These are phyloP conservation scores for Lotus japonicus DNA, from an alignment of 306 rosid genomes.

Conservation along the genomic window DNA sequence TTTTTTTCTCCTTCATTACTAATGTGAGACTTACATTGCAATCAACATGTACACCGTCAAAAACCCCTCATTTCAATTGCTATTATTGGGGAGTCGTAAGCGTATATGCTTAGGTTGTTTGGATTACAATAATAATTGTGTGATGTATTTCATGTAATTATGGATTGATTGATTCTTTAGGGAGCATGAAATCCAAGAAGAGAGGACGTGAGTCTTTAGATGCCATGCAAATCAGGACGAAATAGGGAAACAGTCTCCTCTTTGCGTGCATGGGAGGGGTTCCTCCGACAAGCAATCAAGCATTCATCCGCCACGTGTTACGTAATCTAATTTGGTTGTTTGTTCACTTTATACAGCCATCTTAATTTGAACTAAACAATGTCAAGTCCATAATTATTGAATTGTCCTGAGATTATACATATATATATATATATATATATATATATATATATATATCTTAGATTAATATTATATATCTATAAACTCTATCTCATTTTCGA, in stretches of 20 bases:
- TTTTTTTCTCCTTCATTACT: too few species aligned
- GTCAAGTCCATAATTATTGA: slow-evolving; percentile 3
- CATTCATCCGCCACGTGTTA: slow-evolving; percentile 38
- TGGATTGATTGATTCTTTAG: slow-evolving; percentile 4
- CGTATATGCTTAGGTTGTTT: too few species aligned
- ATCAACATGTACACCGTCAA: too few species aligned
- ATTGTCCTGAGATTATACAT: background rate
- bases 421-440: too few species aligned
- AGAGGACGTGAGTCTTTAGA: slow-evolving; percentile 31
- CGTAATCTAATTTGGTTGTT: slow-evolving; percentile 35
- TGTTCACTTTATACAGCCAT: background rate
- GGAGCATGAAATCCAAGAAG: slow-evolving; percentile 39
- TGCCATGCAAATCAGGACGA: slow-evolving; percentile 66
- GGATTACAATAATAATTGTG: too few species aligned
- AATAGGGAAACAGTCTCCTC: slow-evolving; percentile 16
- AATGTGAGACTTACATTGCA: too few species aligned
- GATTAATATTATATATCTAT: too few species aligned
- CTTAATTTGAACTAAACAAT: slow-evolving; percentile 1
- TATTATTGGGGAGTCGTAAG: too few species aligned
- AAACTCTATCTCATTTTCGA: too few species aligned
- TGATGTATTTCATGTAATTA: too few species aligned
- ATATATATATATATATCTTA: too few species aligned
- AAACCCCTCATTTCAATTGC: too few species aligned
- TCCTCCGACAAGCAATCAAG: slow-evolving; percentile 37
- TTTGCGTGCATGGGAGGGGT: slow-evolving; percentile 73